phyloP scores from a whole-genome alignment of 345 rosid species.

The Lumnitzera racemosa region DNA sequence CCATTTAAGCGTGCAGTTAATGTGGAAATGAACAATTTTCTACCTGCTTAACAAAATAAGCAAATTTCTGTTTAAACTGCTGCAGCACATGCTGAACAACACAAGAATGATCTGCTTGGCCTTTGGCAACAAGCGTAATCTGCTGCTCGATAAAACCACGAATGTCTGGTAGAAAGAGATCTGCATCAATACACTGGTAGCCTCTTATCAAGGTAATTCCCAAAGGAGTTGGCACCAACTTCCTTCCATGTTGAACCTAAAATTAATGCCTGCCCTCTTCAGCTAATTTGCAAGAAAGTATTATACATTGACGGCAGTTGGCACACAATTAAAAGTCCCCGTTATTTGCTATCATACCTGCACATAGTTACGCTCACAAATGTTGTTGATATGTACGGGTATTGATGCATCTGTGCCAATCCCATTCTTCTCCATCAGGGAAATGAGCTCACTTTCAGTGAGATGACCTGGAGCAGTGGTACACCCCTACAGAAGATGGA shows the following conservation, averaged over 20 bases:
- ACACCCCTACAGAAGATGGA: slow-evolving; percentile 39
- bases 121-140: slow-evolving; percentile 88
- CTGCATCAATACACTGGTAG: slow-evolving; percentile 90
- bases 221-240: slow-evolving; percentile 80
- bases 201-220: slow-evolving; percentile 91
- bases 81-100: slow-evolving; percentile 75
- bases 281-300: slow-evolving; percentile 3
- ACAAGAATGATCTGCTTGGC: slow-evolving; percentile 66
- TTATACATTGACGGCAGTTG: slow-evolving; percentile 4
- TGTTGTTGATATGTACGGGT: slow-evolving; percentile 87
- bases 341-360: slow-evolving; percentile 39
- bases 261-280: slow-evolving; percentile 4
- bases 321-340: not conserved
- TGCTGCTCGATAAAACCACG: slow-evolving; percentile 98
- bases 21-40: slow-evolving; percentile 4
- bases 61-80: slow-evolving; percentile 74
- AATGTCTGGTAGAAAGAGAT: slow-evolving; percentile 92
- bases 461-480: slow-evolving; percentile 84
- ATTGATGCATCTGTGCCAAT: slow-evolving; percentile 99
- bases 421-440: slow-evolving; percentile 93
- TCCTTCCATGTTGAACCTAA: slow-evolving; percentile 87
- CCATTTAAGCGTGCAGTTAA: not conserved
- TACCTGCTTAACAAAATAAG: slow-evolving; percentile 85
- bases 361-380: slow-evolving; percentile 92
- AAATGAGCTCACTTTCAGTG: slow-evolving; percentile 91